A percentile compares a stretch with the other conserved stretches of the same genome.
Conservation (phyloP, 345 rosid genomes). For the Draba incana region DNA sequence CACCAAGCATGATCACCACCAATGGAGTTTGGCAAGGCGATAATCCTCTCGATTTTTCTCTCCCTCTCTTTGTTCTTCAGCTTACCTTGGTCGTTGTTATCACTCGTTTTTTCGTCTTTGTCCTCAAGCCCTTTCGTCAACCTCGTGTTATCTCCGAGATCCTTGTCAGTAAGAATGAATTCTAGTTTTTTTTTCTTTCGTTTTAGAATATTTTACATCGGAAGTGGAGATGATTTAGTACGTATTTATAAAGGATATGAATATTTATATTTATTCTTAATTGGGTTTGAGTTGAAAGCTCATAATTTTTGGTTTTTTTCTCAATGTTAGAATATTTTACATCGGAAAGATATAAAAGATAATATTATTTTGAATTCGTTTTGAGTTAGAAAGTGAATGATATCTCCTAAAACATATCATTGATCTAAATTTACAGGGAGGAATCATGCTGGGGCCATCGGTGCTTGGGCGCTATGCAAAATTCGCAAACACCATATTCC, state of each 20-base stretch:
- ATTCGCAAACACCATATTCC: constrained; percentile 62
- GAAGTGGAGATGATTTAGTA: not conserved
- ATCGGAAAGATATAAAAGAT: no score
- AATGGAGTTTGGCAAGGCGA: constrained; percentile 99
- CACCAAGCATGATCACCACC: constrained; percentile 90
- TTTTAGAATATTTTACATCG: not conserved
- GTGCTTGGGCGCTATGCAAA: constrained; percentile 53
- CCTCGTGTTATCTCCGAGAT: constrained; percentile 93
- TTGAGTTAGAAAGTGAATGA: no score
- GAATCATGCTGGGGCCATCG: constrained; percentile 81
- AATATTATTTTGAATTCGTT: not conserved
- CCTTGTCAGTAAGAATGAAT: constrained; percentile 49
- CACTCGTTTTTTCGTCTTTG: constrained; percentile 70
- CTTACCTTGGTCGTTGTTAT: constrained; percentile 66
- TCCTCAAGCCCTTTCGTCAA: constrained; percentile 86
- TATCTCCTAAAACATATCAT: not conserved
- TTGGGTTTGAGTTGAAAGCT: no score
- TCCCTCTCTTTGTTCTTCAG: constrained; percentile 92
- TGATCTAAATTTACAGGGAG: constrained; percentile 57
- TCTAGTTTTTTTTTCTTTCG: not conserved
- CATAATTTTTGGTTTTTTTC: no score
- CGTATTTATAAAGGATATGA: not conserved
- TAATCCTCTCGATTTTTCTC: constrained; percentile 85
- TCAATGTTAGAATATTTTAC: no score
- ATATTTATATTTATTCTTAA: not conserved